Base-by-base conservation (phyloP, 202 grass and related monocot genomes). In the Bolboschoenoplectus hybrid region DNA sequence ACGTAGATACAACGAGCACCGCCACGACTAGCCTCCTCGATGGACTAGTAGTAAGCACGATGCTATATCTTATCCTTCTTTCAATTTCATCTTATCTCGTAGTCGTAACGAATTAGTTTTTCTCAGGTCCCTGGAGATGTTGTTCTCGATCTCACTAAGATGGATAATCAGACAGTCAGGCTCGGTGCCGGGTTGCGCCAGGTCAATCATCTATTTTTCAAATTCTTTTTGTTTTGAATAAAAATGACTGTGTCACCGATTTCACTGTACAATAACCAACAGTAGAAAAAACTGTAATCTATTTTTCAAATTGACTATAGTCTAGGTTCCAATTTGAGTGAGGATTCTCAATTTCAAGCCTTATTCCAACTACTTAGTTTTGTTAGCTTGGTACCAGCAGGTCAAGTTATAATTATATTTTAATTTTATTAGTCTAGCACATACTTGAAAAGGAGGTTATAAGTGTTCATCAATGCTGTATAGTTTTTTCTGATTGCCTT, bases 121-220 rank as follows among this genome's bases (percentile, higher is more conserved):
- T 60, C 46, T 39, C 82, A 99, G 97, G 85, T 99, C 3, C 91
- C 97, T 4, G 97, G 93, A 49, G 93, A 97, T 74, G 83, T 91
- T 84, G 76, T 96, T 62, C 82, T 98, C 62, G 97, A 98, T 82
- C 92, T 98, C 87, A 64, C 89, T 9, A 84, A 87, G 41, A 89
- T 98, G 97, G 84, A 85, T 12, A 94, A 94, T 63, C 93, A 98
- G 80, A 96, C 90, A 49, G 92, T 98, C 77, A 96, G 95, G 87
- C 85, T 98, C 46, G 92, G 97, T 10, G 74, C 85, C 4, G 93
- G 93, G 35, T 85, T 96, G 65, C 84, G 90, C 41, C 93, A 98
- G 97, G 97, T 98, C 47, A 91, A 85, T 13, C 53, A 16, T 82
- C 64, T 63, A 3, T 61, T 62, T 20, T 80, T 69, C 49, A 39